These are phyloP conservation scores for Pleoardoris graminearum DNA, from an alignment of 2,329 filamentous ascomycete genomes.

Conservation along the genomic window DNA sequence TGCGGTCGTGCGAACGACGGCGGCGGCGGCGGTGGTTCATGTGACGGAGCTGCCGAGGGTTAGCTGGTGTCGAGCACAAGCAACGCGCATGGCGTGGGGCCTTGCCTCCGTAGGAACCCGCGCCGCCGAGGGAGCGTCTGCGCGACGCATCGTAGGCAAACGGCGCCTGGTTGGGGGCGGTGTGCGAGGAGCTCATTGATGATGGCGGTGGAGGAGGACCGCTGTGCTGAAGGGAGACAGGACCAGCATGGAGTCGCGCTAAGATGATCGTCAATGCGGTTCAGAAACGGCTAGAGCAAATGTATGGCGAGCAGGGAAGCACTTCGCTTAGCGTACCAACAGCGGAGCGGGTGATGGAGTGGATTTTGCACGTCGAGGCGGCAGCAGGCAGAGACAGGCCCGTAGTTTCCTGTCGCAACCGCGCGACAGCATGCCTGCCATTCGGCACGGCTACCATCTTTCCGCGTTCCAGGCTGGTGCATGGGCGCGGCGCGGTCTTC, in stretches of 20 bases:
- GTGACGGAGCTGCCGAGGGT: conserved; percentile 38
- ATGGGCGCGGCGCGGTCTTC: background rate
- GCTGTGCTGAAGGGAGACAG: conserved; percentile 34
- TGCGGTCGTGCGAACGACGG: conserved; percentile 49
- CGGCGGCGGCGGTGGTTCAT: conserved; percentile 45
- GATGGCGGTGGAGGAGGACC: conserved; percentile 41
- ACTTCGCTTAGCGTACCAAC: conserved; percentile 31
- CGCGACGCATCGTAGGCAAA: conserved; percentile 50
- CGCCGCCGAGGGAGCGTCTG: conserved; percentile 49
- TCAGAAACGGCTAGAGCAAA: conserved; percentile 9
- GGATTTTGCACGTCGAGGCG: conserved; percentile 8
- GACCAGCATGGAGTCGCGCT: conserved; percentile 36
- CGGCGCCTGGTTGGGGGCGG: conserved; percentile 41
- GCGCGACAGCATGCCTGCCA: background rate
- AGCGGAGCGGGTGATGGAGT: conserved; percentile 19
- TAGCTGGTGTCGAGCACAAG: conserved; percentile 19
- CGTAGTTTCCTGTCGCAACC: background rate
- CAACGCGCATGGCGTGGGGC: conserved; percentile 17
- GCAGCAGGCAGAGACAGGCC: background rate
- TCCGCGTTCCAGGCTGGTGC: background rate
- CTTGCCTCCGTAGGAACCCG: conserved; percentile 41
- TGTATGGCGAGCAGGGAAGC: conserved; percentile 11
- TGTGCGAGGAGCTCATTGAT: conserved; percentile 40
- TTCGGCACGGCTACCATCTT: background rate
- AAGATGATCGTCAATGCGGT: conserved; percentile 23